Base-by-base conservation (phyloP, 2,329 filamentous ascomycete genomes). In the Pseudogymnoascus sp. region DNA sequence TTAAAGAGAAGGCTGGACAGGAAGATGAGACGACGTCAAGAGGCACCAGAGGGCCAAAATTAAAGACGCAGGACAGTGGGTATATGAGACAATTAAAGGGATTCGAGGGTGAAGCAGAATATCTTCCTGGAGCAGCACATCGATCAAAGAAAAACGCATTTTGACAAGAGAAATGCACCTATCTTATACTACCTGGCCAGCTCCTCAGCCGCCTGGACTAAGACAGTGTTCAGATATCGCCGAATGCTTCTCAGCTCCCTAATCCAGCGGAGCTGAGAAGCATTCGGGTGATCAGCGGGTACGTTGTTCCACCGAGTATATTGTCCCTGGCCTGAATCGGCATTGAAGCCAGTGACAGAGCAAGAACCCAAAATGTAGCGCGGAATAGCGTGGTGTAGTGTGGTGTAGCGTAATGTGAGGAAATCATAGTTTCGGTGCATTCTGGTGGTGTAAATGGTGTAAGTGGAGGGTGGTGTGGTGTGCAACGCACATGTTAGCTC, bases 171-270 rank as follows among this genome's bases (percentile, higher is more conserved):
- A 54, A 54, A 54, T 7, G 9, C 28, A 54, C 47, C 28, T 54
- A 54, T 54, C 43, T 54, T 54, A 54, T 54, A 54, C 28, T 54
- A n/a, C 47, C 47, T 18, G 6, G 47, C n/a, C 47, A 32, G 14
- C n/a, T 16, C 28, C 11, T 25, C 16, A 54, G 28, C 28, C 28
- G n/a, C n/a, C 4, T 8, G 9, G n/a, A 18, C 28, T 32, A 54
- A 54, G 47, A 54, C 47, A 54, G 32, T 32, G 16, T 32, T 5
- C 16, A 32, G 16, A 54, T 32, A 54, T 20, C 28, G 9, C 47
- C 28, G 28, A 54, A 32, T 32, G 28, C 28, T 20, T 54, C 47
- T 54, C 47, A 54, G 47, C 47, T 54, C 47, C 47, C 16, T 28
- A 54, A 54, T 54, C 8, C n/a, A 54, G n/a, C 28, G 47, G 47